phyloP scores from a whole-genome alignment of 257 asterid genomes.

The Petunia axillaris region DNA sequence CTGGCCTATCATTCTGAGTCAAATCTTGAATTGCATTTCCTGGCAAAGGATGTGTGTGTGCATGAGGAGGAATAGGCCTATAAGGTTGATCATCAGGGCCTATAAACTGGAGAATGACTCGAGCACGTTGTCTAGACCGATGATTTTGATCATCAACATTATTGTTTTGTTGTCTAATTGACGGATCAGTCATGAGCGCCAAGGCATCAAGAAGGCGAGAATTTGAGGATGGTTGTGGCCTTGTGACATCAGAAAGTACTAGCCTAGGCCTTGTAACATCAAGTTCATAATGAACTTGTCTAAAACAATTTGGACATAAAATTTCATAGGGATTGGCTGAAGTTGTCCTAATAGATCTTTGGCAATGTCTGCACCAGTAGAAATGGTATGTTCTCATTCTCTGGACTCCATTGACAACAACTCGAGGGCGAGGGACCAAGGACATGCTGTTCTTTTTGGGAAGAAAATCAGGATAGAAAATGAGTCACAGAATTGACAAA shows the following conservation, averaged over 20 bases:
- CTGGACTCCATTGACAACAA: slow-evolving; percentile 57
- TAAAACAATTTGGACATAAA: slow-evolving; percentile 68
- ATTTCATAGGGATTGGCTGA: slow-evolving; percentile 67
- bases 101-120: slow-evolving; percentile 56
- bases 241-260: slow-evolving; percentile 28
- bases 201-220: slow-evolving; percentile 53
- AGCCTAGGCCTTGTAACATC: slow-evolving; percentile 64
- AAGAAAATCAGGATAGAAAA: not conserved
- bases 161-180: slow-evolving; percentile 22
- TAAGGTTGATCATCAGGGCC: slow-evolving; percentile 55
- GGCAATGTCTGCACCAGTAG: slow-evolving; percentile 84
- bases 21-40: slow-evolving; percentile 39
- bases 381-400: slow-evolving; percentile 75
- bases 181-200: slow-evolving; percentile 54
- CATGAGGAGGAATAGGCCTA: slow-evolving; percentile 41
- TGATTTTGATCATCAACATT: slow-evolving; percentile 1
- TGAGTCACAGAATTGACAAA: not conserved
- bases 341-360: slow-evolving; percentile 68
- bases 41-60: slow-evolving; percentile 12
- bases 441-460: slow-evolving; percentile 43
- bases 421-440: slow-evolving; percentile 46
- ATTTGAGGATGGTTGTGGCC: slow-evolving; percentile 46
- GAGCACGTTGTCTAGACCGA: slow-evolving; percentile 40
- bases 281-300: slow-evolving; percentile 60
- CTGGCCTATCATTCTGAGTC: slow-evolving; percentile 45